Base-by-base conservation (phyloP, 352 stramenopile genomes). In the Thalassiosira exigua region DNA sequence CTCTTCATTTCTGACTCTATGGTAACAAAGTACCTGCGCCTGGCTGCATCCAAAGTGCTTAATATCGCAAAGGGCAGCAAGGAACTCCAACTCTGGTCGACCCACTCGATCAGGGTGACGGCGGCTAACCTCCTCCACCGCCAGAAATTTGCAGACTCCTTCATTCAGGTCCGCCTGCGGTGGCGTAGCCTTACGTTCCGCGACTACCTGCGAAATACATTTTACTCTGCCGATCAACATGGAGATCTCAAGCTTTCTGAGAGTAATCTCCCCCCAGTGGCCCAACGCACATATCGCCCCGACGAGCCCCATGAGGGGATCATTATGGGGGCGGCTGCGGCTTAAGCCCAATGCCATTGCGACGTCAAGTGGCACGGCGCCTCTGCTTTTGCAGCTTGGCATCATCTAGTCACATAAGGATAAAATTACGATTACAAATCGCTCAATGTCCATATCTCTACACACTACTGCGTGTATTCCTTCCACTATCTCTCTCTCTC, bases 21-120 rank as follows among this genome's bases (percentile, higher is more conserved):
- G n/a, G n/a, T n/a, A n/a, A n/a, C n/a, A n/a, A n/a, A n/a, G n/a
- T n/a, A n/a, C n/a, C n/a, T n/a, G n/a, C n/a, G n/a, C n/a, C n/a
- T n/a, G n/a, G n/a, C n/a, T n/a, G n/a, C n/a, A n/a, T n/a, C n/a
- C n/a, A n/a, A n/a, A n/a, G n/a, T n/a, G n/a, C n/a, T 48, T n/a
- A n/a, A 48, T n/a, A n/a, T 48, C 39, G 11, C 39, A 11, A 48
- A 48, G 39, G 39, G 39, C 39, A 48, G 39, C 39, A n/a, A n/a
- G n/a, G n/a, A n/a, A n/a, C 46, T 62, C 2, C 52, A 62, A 3
- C 14, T 27, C 3, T 75, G 53, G 51, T 66, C 65, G 50, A 33
- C 29, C 11, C 65, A 75, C 26, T 75, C 65, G 3, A 57, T 75
- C 21, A 17, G 51, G 19, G 65, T 75, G 7, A 75, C 65, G 4